A percentile compares a stretch with the other conserved stretches of the same genome.
Evolutionary conservation across 2,329 filamentous ascomycete species (phyloP).

Genomic region (Ascochyta pisi): DNA sequence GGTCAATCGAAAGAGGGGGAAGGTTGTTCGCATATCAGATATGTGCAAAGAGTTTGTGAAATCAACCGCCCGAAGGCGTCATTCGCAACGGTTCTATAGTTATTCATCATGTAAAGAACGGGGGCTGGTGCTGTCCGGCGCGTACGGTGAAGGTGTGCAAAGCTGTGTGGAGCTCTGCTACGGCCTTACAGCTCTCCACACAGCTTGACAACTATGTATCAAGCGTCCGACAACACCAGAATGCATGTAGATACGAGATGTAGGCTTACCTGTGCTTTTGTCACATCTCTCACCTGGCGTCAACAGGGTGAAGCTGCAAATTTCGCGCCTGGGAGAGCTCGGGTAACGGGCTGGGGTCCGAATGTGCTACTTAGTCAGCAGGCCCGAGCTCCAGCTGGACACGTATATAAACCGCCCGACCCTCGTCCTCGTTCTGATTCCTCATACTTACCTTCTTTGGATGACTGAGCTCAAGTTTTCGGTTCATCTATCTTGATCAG

Average conservation of each 20-base stretch:
- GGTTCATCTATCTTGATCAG: slow-evolving; percentile 36
- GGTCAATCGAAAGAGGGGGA: neutral
- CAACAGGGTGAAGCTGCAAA: slow-evolving; percentile 10
- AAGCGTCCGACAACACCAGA: neutral
- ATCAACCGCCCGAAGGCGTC: slow-evolving; percentile 64
- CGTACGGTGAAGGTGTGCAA: neutral
- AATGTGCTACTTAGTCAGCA: neutral
- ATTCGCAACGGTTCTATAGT: slow-evolving; percentile 72
- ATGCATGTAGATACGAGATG: neutral
- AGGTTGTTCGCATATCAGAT: slow-evolving; percentile 39
- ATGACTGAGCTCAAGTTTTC: slow-evolving; percentile 41
- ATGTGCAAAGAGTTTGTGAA: slow-evolving; percentile 48
- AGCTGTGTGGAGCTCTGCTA: neutral
- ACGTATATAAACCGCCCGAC: neutral
- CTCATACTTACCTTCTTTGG: slow-evolving; percentile 46
- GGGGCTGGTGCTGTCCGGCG: neutral
- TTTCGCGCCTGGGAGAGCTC: neutral
- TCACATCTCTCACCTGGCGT: slow-evolving; percentile 11
- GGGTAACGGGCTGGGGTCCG: neutral
- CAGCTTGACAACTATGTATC: neutral
- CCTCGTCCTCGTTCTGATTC: slow-evolving; percentile 3
- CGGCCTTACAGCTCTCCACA: neutral
- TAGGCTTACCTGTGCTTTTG: slow-evolving; percentile 18
- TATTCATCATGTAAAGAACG: slow-evolving; percentile 39
- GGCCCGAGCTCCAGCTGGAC: neutral